Base-by-base conservation (phyloP, 2,329 filamentous ascomycete genomes). In the Diplodia corticola region DNA sequence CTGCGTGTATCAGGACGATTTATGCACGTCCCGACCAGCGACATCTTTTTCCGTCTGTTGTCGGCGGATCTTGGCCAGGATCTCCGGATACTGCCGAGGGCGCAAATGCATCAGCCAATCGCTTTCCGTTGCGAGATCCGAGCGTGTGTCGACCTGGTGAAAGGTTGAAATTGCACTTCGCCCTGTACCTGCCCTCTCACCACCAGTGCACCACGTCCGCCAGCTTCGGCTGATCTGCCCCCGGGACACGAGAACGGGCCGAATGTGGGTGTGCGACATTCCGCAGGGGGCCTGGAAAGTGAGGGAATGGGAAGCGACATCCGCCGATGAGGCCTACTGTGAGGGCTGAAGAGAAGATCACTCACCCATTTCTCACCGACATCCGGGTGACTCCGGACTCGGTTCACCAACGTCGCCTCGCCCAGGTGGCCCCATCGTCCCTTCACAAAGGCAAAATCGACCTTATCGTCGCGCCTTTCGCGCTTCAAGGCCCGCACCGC, bases 381-480 rank as follows among this genome's bases (percentile, higher is more conserved):
- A 76, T 96, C 92, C 3, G 89, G 90, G 79, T 96, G 92, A 70
- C 90, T 93, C 84, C 93, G 95, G 71, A 96, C 84, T 15, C 92
- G 81, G 78, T 96, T 96, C 79, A 91, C 85, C 75, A 96, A 79
- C 67, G 91, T 96, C 12, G 92, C 92, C 81, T 96, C 91, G 4
- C 92, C 92, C 9, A 96, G 79, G 70, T 85, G 87, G 17, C 87
- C 85, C 74, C 83, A 86, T 65, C 86, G 83, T 17, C 91, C 91
- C 68, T 84, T 88, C 26, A 88, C 85, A 73, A 96, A 96, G 2
- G 92, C 95, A 75, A 95, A 96, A 80, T 96, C 92, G 53, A 94
- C 91, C 73, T 93, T 91, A 71, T 92, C 90, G 50, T 87, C 76
- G 26, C 85, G 85, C 61, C 86, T 77, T 30, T 82, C 80, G 1